Evolutionary conservation across 106 monocot genomes (phyloP).

Genomic region (Chionographis japonica): DNA sequence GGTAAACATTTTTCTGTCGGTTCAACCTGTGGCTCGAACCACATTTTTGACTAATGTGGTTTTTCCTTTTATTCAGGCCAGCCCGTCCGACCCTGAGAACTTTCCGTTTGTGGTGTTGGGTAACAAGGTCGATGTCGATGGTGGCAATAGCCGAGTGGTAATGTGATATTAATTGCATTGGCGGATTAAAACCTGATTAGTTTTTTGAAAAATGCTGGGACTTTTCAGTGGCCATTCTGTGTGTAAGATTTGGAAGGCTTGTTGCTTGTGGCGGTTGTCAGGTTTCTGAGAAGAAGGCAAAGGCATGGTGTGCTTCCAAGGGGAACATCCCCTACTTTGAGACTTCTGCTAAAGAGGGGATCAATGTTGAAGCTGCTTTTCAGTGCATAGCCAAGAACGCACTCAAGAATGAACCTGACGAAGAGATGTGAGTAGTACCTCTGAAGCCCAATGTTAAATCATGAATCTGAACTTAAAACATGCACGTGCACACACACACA

Average conservation of each 20-base stretch:
- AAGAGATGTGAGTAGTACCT: conserved; percentile 60
- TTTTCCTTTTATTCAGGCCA: conserved; percentile 37
- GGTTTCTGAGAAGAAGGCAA: conserved; percentile 89
- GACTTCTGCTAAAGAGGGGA: conserved; percentile 87
- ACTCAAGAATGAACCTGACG: conserved; percentile 82
- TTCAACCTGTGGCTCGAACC: not conserved
- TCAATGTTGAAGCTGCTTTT: conserved; percentile 88
- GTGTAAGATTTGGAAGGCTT: not conserved
- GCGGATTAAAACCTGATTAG: not conserved
- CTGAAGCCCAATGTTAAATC: too few relatives aligned
- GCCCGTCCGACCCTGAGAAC: conserved; percentile 72
- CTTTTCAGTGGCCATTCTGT: not conserved
- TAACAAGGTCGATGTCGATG: conserved; percentile 84
- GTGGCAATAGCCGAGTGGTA: conserved; percentile 84
- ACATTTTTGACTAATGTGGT: not conserved
- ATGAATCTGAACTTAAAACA: not conserved
- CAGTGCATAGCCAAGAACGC: conserved; percentile 76
- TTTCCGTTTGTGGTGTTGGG: conserved; percentile 89
- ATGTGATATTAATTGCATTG: not conserved
- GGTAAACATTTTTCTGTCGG: conserved; percentile 13
- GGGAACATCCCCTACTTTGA: conserved; percentile 89
- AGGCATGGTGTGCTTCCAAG: conserved; percentile 79
- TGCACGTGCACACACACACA: too few relatives aligned
- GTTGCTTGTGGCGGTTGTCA: conserved; percentile 14
- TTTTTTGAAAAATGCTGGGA: not conserved